Percentiles rank a stretch among this genome's conserved stretches.
These are phyloP conservation scores for Corylus avellana DNA, from an alignment of 306 rosid genomes.

Conservation along the genomic window DNA sequence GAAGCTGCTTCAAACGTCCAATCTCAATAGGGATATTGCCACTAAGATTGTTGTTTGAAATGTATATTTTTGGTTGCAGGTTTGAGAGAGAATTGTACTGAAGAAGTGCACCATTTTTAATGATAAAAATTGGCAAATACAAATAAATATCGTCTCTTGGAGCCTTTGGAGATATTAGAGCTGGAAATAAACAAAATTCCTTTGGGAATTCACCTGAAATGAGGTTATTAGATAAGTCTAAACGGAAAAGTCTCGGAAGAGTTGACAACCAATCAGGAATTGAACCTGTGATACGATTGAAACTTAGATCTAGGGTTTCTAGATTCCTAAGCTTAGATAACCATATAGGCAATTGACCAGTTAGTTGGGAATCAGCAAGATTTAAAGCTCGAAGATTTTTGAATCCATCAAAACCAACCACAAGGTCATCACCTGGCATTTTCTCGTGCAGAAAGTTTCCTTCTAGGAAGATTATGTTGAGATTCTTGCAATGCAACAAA, in stretches of 20 bases:
- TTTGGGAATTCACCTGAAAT: neutral
- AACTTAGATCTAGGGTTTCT: neutral
- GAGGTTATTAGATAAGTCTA: neutral
- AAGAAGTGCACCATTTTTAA: too few relatives aligned
- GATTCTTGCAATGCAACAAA: neutral
- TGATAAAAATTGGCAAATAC: neutral
- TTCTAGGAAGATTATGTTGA: neutral
- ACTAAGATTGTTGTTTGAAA: too few relatives aligned
- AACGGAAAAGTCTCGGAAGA: neutral
- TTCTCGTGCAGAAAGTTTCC: neutral
- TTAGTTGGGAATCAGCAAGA: neutral
- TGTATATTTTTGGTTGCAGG: too few relatives aligned
- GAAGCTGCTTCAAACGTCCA: neutral
- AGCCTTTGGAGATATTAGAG: neutral
- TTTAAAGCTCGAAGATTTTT: neutral
- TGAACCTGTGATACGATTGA: neutral
- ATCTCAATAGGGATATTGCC: slow-evolving; percentile 9
- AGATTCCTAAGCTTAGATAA: neutral
- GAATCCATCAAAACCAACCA: neutral
- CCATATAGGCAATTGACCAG: slow-evolving; percentile 1
- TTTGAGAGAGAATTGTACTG: too few relatives aligned
- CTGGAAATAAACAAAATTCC: slow-evolving; percentile 1
- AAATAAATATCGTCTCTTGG: neutral
- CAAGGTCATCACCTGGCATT: neutral
- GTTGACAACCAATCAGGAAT: slow-evolving; percentile 1